Conservation (phyloP, 1,139 yeast genomes). For the Pichia sp. region DNA sequence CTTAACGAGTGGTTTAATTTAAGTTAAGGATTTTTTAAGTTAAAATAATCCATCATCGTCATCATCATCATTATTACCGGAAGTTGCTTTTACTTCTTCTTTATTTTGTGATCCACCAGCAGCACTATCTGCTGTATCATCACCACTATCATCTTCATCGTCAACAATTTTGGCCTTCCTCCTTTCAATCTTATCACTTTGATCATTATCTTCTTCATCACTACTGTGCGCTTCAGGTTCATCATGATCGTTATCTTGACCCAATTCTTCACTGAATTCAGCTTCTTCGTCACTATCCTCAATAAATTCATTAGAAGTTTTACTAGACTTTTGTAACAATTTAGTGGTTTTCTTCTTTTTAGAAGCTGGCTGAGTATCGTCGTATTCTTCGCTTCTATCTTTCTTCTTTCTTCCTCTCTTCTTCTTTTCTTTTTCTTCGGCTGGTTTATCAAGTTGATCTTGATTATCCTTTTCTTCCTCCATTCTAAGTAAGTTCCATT, state of each 20-base stretch:
- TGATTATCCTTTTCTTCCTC: conserved; percentile 34
- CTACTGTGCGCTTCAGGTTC: conserved; percentile 8
- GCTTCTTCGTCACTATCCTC: conserved; percentile 35
- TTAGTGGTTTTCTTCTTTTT: conserved; percentile 15
- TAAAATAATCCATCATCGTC: conserved; percentile 4
- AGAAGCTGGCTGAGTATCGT: conserved; percentile 8
- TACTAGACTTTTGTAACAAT: conserved; percentile 20
- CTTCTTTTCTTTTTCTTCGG: conserved; percentile 23
- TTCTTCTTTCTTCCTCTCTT: conserved; percentile 24
- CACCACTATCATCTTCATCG: conserved; percentile 21
- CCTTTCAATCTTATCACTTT: conserved; percentile 15
- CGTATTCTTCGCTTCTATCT: conserved; percentile 16
- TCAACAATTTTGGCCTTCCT: conserved; percentile 20
- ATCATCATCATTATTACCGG: background rate
- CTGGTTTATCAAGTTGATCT: conserved; percentile 26
- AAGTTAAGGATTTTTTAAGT: too few species aligned
- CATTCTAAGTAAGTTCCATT: conserved; percentile 64
- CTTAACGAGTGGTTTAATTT: too few species aligned
- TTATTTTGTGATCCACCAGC: background rate
- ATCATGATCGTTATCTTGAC: conserved; percentile 16
- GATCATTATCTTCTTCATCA: conserved; percentile 15
- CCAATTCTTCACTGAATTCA: conserved; percentile 23
- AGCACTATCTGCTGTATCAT: conserved; percentile 1
- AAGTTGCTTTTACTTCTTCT: background rate
- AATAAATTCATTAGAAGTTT: conserved; percentile 27